phyloP scores from a whole-genome alignment of 2,329 filamentous ascomycete species.

The Pezicula carpinea region DNA sequence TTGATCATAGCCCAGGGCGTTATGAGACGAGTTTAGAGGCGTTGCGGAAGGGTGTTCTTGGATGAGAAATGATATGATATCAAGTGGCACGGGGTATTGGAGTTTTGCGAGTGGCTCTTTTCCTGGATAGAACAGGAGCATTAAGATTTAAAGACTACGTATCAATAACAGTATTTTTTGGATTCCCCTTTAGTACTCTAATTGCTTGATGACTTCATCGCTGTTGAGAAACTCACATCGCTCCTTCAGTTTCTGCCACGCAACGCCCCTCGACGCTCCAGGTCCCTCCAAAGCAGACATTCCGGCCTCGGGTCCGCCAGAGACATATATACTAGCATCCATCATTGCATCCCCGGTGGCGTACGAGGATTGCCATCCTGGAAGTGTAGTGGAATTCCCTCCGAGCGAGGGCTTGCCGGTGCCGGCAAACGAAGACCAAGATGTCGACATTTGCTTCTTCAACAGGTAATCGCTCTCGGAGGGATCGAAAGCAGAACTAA shows the following conservation, averaged over 20 bases:
- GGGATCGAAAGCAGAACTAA: slow-evolving; percentile 32
- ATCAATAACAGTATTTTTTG: no score
- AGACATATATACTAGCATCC: neutral
- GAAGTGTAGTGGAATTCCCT: neutral
- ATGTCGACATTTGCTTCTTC: slow-evolving; percentile 34
- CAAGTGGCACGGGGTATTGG: no score
- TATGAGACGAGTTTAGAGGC: slow-evolving; percentile 68
- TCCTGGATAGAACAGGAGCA: no score
- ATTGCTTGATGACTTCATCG: neutral
- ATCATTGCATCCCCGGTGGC: neutral
- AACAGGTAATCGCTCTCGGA: slow-evolving; percentile 36
- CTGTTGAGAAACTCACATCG: neutral
- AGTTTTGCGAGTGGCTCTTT: no score
- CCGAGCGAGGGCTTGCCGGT: slow-evolving; percentile 28
- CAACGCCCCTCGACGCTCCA: neutral
- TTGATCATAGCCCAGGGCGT: slow-evolving; percentile 69
- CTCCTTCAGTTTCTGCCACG: neutral
- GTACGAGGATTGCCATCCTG: neutral
- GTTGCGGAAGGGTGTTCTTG: slow-evolving; percentile 41
- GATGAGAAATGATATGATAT: neutral
- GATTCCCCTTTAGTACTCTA: neutral
- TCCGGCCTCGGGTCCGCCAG: neutral
- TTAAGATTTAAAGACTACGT: no score
- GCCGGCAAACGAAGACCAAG: slow-evolving; percentile 43
- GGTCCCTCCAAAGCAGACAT: neutral